Evolutionary conservation across 2,329 filamentous ascomycete species (phyloP).

Genomic region (Lasiodiplodia hormozganensis): DNA sequence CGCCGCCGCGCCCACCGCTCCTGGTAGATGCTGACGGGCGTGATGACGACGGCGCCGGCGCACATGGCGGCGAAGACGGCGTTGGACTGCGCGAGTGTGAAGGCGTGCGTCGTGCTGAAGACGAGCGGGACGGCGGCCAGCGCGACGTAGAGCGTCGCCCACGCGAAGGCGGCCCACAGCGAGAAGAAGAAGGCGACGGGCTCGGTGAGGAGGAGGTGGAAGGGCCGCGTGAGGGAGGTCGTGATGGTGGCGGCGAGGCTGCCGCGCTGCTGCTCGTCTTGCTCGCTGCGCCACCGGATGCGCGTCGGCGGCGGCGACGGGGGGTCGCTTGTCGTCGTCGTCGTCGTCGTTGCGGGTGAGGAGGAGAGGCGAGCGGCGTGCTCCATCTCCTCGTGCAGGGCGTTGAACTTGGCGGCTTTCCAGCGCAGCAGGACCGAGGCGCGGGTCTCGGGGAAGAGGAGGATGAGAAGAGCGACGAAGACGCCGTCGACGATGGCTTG

Average conservation of each 20-base stretch:
- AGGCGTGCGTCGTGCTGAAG: constrained; percentile 71
- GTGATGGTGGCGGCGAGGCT: constrained; percentile 73
- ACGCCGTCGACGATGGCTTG: constrained; percentile 74
- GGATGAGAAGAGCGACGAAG: constrained; percentile 67
- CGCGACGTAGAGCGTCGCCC: constrained; percentile 86
- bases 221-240: constrained; percentile 77
- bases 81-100: constrained; percentile 71
- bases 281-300: constrained; percentile 79
- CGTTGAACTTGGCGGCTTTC: constrained; percentile 76
- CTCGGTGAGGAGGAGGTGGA: constrained; percentile 77
- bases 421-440: constrained; percentile 79
- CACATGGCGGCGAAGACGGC: constrained; percentile 77
- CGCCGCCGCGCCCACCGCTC: constrained; percentile 66
- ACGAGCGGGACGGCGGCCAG: constrained; percentile 82
- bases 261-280: constrained; percentile 77
- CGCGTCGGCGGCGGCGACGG: constrained; percentile 51
- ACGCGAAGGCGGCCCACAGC: constrained; percentile 87
- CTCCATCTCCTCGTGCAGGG: constrained; percentile 79
- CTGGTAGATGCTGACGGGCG: constrained; percentile 73
- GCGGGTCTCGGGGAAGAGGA: constrained; percentile 82
- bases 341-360: too few species aligned
- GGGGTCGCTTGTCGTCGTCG: too few species aligned
- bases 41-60: constrained; percentile 70
- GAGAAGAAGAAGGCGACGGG: constrained; percentile 88
- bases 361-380: constrained; percentile 38